phyloP scores from a whole-genome alignment of 352 stramenopile species.

The Phytophthora foliorum region DNA sequence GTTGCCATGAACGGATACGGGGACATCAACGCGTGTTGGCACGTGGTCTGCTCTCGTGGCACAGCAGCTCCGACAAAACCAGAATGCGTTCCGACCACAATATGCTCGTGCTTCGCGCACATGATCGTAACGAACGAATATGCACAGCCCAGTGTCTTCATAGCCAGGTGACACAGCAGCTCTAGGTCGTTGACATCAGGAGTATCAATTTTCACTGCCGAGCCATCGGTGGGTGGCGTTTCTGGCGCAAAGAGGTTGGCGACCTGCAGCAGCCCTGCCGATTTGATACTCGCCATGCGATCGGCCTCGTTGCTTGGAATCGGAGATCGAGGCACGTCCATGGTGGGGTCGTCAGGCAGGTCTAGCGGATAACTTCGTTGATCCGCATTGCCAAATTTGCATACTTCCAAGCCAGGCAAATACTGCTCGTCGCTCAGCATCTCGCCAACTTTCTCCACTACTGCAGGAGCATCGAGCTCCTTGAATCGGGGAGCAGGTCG shows the following conservation, averaged over 20 bases:
- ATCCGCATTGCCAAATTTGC: constrained; percentile 31
- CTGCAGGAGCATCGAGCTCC: background rate
- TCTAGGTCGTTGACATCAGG: constrained; percentile 50
- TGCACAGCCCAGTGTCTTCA: constrained; percentile 56
- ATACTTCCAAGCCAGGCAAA: constrained; percentile 18
- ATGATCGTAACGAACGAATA: constrained; percentile 66
- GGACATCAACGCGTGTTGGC: constrained; percentile 67
- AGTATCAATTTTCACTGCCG: constrained; percentile 28
- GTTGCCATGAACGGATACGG: constrained; percentile 51
- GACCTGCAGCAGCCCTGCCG: constrained; percentile 20
- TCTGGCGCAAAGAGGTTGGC: constrained; percentile 24
- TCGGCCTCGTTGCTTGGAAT: constrained; percentile 43
- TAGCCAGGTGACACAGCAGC: constrained; percentile 57
- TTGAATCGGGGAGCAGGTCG: background rate
- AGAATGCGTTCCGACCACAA: constrained; percentile 47
- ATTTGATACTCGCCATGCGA: constrained; percentile 25
- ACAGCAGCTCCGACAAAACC: constrained; percentile 35
- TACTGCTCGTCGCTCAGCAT: constrained; percentile 23
- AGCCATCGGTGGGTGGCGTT: constrained; percentile 10
- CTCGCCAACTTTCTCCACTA: constrained; percentile 17
- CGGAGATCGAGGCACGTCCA: constrained; percentile 24
- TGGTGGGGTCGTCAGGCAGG: constrained; percentile 21
- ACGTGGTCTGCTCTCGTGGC: constrained; percentile 59
- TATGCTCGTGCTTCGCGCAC: constrained; percentile 44
- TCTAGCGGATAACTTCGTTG: constrained; percentile 31